phyloP scores from a whole-genome alignment of 192 early-diverging fungal genomes.

The Spinellus fusiger region DNA sequence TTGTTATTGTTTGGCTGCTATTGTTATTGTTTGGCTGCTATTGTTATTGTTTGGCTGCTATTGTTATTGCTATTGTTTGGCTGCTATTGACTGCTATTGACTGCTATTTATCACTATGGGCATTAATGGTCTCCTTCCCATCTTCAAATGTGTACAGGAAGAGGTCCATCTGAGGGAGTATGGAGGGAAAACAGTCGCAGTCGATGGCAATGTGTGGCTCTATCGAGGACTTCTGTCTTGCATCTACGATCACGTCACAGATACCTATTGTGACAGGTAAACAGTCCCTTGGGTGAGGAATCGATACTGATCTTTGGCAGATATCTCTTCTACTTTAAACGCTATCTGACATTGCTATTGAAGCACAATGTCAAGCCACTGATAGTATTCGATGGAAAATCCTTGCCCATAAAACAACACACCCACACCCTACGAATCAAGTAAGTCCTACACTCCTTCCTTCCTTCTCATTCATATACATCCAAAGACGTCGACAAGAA shows the following conservation, averaged over 20 bases:
- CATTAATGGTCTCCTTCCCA: conserved; percentile 79
- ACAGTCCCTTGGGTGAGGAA: background rate
- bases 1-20: too few species aligned
- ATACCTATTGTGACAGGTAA: conserved; percentile 64
- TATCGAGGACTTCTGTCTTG: conserved; percentile 85
- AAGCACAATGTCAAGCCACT: conserved; percentile 67
- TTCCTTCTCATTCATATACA: background rate
- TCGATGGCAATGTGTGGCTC: conserved; percentile 97
- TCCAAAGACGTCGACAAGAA: background rate
- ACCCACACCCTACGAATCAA: conserved; percentile 64
- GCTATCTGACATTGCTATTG: conserved; percentile 65
- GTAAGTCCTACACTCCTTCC: conserved; percentile 35
- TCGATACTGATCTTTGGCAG: conserved; percentile 33
- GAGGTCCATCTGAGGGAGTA: conserved; percentile 66
- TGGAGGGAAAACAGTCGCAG: conserved; percentile 65
- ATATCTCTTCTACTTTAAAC: conserved; percentile 82
- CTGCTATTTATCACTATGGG: conserved; percentile 62
- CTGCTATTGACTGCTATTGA: too few species aligned
- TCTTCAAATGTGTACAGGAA: conserved; percentile 68
- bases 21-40: too few species aligned
- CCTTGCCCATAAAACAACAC: conserved; percentile 72
- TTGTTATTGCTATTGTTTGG: too few species aligned
- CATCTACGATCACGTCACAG: conserved; percentile 69
- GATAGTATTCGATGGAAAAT: conserved; percentile 94
- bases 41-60: too few species aligned